A percentile compares a stretch with the other conserved stretches of the same genome.
phyloP scores from a whole-genome alignment of 495 filamentous ascomycete species.

The Penicillium daleae region DNA sequence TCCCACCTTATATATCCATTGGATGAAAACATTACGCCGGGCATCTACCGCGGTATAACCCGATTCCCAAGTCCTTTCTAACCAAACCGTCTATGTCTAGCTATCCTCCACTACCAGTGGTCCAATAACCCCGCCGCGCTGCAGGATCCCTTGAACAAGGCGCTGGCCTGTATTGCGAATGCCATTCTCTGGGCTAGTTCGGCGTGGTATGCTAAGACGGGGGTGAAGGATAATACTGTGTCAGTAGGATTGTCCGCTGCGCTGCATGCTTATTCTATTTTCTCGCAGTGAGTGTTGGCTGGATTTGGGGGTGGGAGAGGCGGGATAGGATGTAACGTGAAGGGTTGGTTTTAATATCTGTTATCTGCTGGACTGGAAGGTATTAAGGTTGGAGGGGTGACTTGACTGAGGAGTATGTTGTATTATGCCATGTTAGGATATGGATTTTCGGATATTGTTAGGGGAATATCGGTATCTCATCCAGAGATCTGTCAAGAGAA shows the following conservation, averaged over 20 bases:
- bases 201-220: conserved; percentile 35
- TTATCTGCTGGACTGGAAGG: too few relatives aligned
- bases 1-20: too few relatives aligned
- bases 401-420: neutral
- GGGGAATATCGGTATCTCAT: neutral
- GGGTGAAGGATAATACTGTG: conserved; percentile 28
- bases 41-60: too few relatives aligned
- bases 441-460: neutral
- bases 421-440: neutral
- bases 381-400: neutral
- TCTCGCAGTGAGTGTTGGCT: conserved; percentile 10
- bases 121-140: conserved; percentile 28
- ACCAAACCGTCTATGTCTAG: conserved; percentile 13
- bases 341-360: neutral
- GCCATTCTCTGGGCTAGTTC: conserved; percentile 35
- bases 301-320: neutral
- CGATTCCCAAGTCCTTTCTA: too few relatives aligned
- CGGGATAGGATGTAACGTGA: neutral
- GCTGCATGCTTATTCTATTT: conserved; percentile 31
- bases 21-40: too few relatives aligned
- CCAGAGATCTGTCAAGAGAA: neutral
- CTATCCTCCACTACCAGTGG: conserved; percentile 40
- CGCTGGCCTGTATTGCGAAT: conserved; percentile 34
- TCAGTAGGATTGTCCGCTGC: conserved; percentile 32
- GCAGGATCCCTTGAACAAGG: conserved; percentile 35